Conservation (phyloP, 139 green algal genomes). For the Chlamydomonas applanata region DNA sequence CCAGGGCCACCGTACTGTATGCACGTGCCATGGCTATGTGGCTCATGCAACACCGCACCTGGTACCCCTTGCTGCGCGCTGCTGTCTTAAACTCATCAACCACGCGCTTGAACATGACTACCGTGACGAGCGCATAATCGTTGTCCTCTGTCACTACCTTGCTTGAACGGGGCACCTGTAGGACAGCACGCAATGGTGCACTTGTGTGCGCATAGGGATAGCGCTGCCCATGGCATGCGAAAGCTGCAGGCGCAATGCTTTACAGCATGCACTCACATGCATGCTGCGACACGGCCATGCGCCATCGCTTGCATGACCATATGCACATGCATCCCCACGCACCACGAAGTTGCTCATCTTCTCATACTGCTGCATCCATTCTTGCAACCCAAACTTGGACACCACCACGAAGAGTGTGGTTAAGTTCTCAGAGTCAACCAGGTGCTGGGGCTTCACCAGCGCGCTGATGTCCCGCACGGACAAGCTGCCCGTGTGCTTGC, state of each 20-base stretch:
- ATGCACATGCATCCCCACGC: slow-evolving; percentile 4
- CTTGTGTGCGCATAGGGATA: no score
- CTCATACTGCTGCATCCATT: slow-evolving; percentile 90
- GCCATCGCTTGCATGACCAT: not conserved
- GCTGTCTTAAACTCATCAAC: slow-evolving; percentile 92
- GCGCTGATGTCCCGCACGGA: slow-evolving; percentile 66
- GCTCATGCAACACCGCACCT: no score
- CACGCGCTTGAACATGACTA: slow-evolving; percentile 87
- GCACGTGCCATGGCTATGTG: not conserved
- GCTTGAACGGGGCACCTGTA: slow-evolving; percentile 68
- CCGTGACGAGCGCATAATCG: slow-evolving; percentile 85
- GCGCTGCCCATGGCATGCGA: no score
- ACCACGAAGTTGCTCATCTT: slow-evolving; percentile 87
- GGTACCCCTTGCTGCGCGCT: slow-evolving; percentile 78
- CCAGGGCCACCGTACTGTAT: no score
- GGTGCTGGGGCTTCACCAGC: slow-evolving; percentile 62
- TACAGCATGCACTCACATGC: no score
- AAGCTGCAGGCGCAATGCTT: no score
- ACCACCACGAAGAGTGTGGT: slow-evolving; percentile 90
- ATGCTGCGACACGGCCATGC: no score
- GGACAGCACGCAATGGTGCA: no score
- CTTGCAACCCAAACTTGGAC: slow-evolving; percentile 69
- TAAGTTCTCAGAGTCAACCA: slow-evolving; percentile 92
- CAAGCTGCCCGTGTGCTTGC: slow-evolving; percentile 87
- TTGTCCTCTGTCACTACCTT: slow-evolving; percentile 82